Evolutionary conservation across 2,329 filamentous ascomycete genomes (phyloP).

Genomic region (Trichoderma sp.): DNA sequence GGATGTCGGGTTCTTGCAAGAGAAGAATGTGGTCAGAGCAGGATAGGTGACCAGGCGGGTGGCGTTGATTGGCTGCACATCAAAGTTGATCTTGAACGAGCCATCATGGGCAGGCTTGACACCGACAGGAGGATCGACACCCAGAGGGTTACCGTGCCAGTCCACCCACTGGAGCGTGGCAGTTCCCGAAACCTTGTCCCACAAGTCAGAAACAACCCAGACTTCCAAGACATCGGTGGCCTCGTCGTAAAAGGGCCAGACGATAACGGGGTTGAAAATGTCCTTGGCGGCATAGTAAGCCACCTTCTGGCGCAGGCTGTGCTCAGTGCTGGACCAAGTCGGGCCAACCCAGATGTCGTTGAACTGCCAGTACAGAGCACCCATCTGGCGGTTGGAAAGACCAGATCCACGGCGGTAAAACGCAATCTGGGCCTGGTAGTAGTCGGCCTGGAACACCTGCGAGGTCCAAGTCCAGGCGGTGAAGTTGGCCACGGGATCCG

Average conservation of each 20-base stretch:
- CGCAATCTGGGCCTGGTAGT: conserved; percentile 57
- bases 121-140: conserved; percentile 10
- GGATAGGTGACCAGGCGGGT: conserved; percentile 10
- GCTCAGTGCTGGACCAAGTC: conserved; percentile 62
- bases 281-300: conserved; percentile 58
- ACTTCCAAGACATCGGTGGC: conserved; percentile 11
- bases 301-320: conserved; percentile 60
- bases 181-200: conserved; percentile 15
- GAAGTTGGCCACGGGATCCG: conserved; percentile 55
- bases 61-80: conserved; percentile 19
- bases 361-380: conserved; percentile 62
- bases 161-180: conserved; percentile 21
- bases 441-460: conserved; percentile 62
- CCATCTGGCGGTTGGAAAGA: conserved; percentile 55
- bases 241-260: conserved; percentile 36
- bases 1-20: conserved; percentile 4
- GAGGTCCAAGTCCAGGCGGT: conserved; percentile 60
- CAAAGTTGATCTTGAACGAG: conserved; percentile 10
- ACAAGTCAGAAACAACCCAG: conserved; percentile 22
- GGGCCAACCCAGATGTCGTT: conserved; percentile 64
- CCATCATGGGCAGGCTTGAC: background rate
- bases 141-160: conserved; percentile 10
- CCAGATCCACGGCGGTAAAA: conserved; percentile 61
- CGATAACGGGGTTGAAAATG: conserved; percentile 56
- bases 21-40: conserved; percentile 6